These are phyloP conservation scores for Tuber melanosporum DNA, from an alignment of 495 filamentous ascomycete genomes.

Conservation along the genomic window DNA sequence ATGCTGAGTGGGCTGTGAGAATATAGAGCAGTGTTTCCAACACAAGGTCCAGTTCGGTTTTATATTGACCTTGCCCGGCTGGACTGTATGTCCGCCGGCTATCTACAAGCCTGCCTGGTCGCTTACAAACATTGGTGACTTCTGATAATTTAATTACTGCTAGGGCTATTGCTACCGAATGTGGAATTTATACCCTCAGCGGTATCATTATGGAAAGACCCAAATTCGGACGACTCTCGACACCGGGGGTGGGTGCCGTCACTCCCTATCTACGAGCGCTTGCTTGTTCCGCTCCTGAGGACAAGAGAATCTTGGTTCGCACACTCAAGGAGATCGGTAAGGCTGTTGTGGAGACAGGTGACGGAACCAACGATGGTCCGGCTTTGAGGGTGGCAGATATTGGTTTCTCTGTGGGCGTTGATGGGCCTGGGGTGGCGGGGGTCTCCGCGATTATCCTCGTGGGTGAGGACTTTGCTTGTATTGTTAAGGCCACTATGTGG, in stretches of 20 bases:
- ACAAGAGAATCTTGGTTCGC: slow-evolving; percentile 74
- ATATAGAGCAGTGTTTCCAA: too few relatives aligned
- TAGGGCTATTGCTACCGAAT: too few relatives aligned
- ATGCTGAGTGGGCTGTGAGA: too few relatives aligned
- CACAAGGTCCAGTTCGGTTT: too few relatives aligned
- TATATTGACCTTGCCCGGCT: too few relatives aligned
- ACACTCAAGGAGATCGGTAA: slow-evolving; percentile 76
- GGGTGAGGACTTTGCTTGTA: slow-evolving; percentile 89
- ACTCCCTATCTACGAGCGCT: slow-evolving; percentile 76
- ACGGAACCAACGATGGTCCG: slow-evolving; percentile 87
- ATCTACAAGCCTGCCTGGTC: too few relatives aligned
- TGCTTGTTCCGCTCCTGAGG: slow-evolving; percentile 74
- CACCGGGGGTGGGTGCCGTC: slow-evolving; percentile 58
- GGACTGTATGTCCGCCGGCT: too few relatives aligned
- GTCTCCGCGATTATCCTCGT: slow-evolving; percentile 90
- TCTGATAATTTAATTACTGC: too few relatives aligned
- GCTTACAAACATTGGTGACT: too few relatives aligned
- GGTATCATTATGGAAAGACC: slow-evolving; percentile 80
- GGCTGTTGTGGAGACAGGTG: slow-evolving; percentile 87
- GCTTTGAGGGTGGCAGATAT: slow-evolving; percentile 82
- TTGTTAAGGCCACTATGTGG: slow-evolving; percentile 82
- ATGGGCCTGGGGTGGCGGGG: slow-evolving; percentile 84
- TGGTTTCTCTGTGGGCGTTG: slow-evolving; percentile 86
- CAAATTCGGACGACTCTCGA: slow-evolving; percentile 63
- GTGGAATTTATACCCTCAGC: too few relatives aligned